Evolutionary conservation across 495 filamentous ascomycete genomes (phyloP).

Genomic region (Evernia prunastri): DNA sequence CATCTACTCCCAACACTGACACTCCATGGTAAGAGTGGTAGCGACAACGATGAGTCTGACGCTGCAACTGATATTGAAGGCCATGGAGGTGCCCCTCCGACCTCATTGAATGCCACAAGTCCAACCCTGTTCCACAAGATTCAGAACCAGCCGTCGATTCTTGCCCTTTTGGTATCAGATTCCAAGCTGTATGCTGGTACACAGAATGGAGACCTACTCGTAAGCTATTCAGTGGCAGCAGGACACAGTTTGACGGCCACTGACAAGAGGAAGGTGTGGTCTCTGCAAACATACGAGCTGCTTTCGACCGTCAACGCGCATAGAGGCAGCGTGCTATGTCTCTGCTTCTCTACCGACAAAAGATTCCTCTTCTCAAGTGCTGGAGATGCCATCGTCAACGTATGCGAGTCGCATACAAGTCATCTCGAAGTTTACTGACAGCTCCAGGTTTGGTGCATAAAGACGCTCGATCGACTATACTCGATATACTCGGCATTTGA

Average conservation of each 20-base stretch:
- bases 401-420: slow-evolving; percentile 34
- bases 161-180: slow-evolving; percentile 59
- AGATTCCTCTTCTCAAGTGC: slow-evolving; percentile 84
- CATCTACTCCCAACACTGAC: slow-evolving; percentile 6
- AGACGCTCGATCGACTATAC: slow-evolving; percentile 62
- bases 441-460: slow-evolving; percentile 57
- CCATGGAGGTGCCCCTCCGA: background rate
- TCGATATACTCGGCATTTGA: slow-evolving; percentile 92
- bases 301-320: slow-evolving; percentile 74
- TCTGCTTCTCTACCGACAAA: slow-evolving; percentile 69
- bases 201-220: slow-evolving; percentile 84
- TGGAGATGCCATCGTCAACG: slow-evolving; percentile 88
- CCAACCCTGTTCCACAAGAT: slow-evolving; percentile 63
- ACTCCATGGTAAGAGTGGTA: slow-evolving; percentile 3
- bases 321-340: slow-evolving; percentile 78
- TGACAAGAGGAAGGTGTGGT: slow-evolving; percentile 59
- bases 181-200: slow-evolving; percentile 76
- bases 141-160: slow-evolving; percentile 63
- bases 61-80: background rate
- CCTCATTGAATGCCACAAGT: slow-evolving; percentile 2
- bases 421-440: background rate
- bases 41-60: slow-evolving; percentile 10
- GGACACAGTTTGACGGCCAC: slow-evolving; percentile 12
- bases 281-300: slow-evolving; percentile 74
- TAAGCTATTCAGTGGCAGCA: slow-evolving; percentile 31